phyloP scores from a whole-genome alignment of 495 filamentous ascomycete species.

The Penicillium silybi region DNA sequence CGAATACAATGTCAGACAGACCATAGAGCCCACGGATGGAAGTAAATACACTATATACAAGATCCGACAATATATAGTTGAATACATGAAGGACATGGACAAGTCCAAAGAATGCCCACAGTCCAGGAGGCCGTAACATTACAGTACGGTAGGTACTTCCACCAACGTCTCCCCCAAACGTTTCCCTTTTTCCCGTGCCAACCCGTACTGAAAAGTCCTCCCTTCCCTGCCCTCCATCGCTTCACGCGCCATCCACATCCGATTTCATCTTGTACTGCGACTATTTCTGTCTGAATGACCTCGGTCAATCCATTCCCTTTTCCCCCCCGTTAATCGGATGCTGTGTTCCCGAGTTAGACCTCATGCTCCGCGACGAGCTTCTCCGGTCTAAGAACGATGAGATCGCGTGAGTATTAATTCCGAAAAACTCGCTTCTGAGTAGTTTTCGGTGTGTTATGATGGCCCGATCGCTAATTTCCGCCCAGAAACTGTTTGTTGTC shows the following conservation, averaged over 20 bases:
- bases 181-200: slow-evolving; percentile 27
- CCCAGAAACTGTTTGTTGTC: slow-evolving; percentile 67
- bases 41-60: not conserved
- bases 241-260: slow-evolving; percentile 43
- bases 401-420: slow-evolving; percentile 55
- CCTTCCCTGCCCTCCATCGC: slow-evolving; percentile 37
- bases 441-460: slow-evolving; percentile 7
- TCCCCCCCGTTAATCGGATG: slow-evolving; percentile 58
- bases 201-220: slow-evolving; percentile 37
- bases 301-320: slow-evolving; percentile 42
- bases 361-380: slow-evolving; percentile 56
- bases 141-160: slow-evolving; percentile 8
- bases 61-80: not conserved
- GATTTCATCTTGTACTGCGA: slow-evolving; percentile 54
- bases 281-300: slow-evolving; percentile 50
- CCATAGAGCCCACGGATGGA: not conserved
- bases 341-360: slow-evolving; percentile 51
- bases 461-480: slow-evolving; percentile 35
- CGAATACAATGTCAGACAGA: not conserved
- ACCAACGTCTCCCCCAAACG: slow-evolving; percentile 12
- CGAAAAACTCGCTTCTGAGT: slow-evolving; percentile 11
- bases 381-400: slow-evolving; percentile 57
- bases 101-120: not conserved
- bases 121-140: slow-evolving; percentile 1
- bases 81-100: not conserved